Evolutionary conservation across 805 yeast genomes (phyloP).

Genomic region (Candida manassasensis): DNA sequence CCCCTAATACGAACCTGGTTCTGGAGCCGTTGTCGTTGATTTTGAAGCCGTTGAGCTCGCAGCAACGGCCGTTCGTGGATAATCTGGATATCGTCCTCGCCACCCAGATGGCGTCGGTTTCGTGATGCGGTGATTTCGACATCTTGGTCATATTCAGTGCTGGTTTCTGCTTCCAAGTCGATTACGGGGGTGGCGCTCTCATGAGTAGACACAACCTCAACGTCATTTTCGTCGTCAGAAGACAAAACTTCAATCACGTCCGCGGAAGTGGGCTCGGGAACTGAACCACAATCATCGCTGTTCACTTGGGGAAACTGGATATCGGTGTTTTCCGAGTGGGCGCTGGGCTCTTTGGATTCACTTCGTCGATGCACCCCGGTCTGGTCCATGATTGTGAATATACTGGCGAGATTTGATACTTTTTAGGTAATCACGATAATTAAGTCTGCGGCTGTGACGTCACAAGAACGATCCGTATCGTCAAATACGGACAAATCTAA

Average conservation of each 20-base stretch:
- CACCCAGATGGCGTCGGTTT: not conserved
- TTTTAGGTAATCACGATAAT: no score
- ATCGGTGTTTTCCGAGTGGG: no score
- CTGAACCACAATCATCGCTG: no score
- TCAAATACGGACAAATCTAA: no score
- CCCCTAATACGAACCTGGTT: not conserved
- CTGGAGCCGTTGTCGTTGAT: not conserved
- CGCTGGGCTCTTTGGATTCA: no score
- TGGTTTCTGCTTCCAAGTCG: conserved; percentile 1
- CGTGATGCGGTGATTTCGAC: conserved; percentile 1
- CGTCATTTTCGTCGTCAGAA: conserved; percentile 8
- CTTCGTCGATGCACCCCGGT: no score
- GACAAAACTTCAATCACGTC: conserved; percentile 7
- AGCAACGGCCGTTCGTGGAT: conserved; percentile 3
- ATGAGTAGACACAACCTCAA: conserved; percentile 2
- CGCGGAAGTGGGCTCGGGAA: no score
- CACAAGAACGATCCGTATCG: no score
- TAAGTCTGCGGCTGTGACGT: no score
- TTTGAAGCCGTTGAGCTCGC: not conserved
- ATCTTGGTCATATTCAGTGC: not conserved
- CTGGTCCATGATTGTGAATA: no score
- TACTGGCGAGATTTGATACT: no score
- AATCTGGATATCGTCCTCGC: conserved; percentile 6
- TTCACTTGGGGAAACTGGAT: no score
- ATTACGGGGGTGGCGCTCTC: conserved; percentile 2